Evolutionary conservation across 257 asterid species (phyloP), one percentile per base, ranked within the genome.

Genomic region (Gentiana dahurica): DNA sequence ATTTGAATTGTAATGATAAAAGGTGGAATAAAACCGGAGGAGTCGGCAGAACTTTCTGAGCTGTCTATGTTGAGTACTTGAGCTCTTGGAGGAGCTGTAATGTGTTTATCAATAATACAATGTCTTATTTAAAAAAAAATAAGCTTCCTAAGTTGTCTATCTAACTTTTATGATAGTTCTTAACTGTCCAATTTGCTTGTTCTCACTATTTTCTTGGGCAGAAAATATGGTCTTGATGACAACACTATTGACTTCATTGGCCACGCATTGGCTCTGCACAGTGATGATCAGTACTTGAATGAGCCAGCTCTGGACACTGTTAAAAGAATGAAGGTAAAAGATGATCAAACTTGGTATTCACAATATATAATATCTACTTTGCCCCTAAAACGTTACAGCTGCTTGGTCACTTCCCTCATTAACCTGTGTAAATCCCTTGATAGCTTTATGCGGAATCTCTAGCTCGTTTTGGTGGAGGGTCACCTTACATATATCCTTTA

Each of bases 401-500:
- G 32, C 61, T 43, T 32, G 33, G 24, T 38, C 44, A 48, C 38
- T 8, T 52, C 15, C 12, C 52, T 3, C 15, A 58, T 8, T 66
- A 63, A 44, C 64, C 47, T 69, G 49, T 55, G 60, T 67, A 55
- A 37, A 57, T 57, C 3, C n/a, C 59, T 49, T 72, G 62, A 60
- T 65, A 91, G 98, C 94, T 91, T 70, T 91, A 87, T 57, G 81
- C 92, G 38, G 98, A 91, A 75, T 84, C 95, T 65, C 64, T 91
- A 45, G 85, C 86, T 37, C 96, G 98, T 64, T 91, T 91, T 81
- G 89, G 91, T 59, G 98, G 96, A 73, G 95, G 98, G 65, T 91
- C 98, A 52, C 96, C 98, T 36, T 91, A 91, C 73, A 87, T 91
- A 73, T 91, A 91, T 58, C 98, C 98, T 53, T 62, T 91, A 67